Conservation (phyloP, 2,329 filamentous ascomycete genomes). For the Cytospora leucostoma region DNA sequence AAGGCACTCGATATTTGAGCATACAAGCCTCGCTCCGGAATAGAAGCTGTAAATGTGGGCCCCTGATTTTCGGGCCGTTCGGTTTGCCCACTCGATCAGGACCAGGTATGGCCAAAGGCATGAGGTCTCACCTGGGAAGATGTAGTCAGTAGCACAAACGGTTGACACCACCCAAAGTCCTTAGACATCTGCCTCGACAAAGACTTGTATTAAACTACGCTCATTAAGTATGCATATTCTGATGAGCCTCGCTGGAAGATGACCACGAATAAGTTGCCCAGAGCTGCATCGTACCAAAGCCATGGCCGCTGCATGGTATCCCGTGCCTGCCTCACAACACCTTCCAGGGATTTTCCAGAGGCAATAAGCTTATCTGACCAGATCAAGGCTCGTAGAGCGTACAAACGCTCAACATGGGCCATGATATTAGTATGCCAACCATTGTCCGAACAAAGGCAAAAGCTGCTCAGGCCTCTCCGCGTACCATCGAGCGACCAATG, state of each 20-base stretch:
- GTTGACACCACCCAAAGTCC: background rate
- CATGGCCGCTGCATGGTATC: background rate
- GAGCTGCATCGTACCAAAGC: background rate
- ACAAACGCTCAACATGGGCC: background rate
- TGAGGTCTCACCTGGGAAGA: background rate
- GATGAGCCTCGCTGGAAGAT: background rate
- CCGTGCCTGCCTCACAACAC: background rate
- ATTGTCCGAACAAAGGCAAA: background rate
- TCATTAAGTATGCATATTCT: background rate
- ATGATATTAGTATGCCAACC: background rate
- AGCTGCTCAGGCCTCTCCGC: background rate
- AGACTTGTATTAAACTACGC: background rate
- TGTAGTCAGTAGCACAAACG: background rate
- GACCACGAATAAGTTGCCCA: background rate
- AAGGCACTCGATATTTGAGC: background rate
- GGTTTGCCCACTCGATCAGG: background rate
- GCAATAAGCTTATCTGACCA: background rate
- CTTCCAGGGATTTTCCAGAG: background rate
- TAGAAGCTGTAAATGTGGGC: background rate
- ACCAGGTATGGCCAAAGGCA: too few species aligned
- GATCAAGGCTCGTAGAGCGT: background rate
- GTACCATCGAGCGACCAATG: background rate
- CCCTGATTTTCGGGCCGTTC: background rate
- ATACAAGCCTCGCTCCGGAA: background rate
- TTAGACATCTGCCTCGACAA: background rate